These are phyloP conservation scores for Pluteus cervinus DNA, from an alignment of 768 basidiomycete species.

Conservation along the genomic window DNA sequence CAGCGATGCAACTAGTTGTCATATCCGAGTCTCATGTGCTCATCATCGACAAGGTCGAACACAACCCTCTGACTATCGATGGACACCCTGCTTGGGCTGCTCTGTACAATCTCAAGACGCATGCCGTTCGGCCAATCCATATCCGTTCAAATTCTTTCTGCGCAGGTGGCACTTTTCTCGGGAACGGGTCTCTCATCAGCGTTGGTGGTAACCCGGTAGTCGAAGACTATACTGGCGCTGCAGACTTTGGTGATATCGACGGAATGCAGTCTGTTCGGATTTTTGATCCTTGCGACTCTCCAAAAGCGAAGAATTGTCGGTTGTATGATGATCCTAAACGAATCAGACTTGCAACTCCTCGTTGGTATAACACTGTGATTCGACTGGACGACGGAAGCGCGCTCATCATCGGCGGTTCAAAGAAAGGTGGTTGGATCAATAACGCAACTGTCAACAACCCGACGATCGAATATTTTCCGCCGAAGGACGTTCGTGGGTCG, in stretches of 20 bases:
- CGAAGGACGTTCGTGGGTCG: conserved; percentile 63
- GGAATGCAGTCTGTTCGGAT: conserved; percentile 72
- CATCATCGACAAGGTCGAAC: conserved; percentile 81
- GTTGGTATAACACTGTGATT: conserved; percentile 76
- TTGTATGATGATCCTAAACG: conserved; percentile 60
- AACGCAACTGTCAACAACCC: conserved; percentile 78
- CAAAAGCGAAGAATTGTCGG: conserved; percentile 42
- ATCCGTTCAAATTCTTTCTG: conserved; percentile 84
- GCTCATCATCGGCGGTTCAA: conserved; percentile 79
- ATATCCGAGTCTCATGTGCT: conserved; percentile 66
- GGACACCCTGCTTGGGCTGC: conserved; percentile 82
- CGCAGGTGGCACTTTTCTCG: conserved; percentile 72
- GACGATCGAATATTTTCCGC: conserved; percentile 77
- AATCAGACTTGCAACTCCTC: conserved; percentile 68
- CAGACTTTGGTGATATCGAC: conserved; percentile 71
- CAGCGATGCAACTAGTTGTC: conserved; percentile 72
- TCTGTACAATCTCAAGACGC: conserved; percentile 62
- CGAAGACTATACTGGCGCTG: conserved; percentile 51
- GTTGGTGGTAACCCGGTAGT: conserved; percentile 83
- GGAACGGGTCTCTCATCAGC: conserved; percentile 73
- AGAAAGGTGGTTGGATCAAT: conserved; percentile 83
- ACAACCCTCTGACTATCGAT: conserved; percentile 68
- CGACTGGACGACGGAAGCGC: conserved; percentile 73
- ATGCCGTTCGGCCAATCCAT: conserved; percentile 52
- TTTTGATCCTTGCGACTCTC: conserved; percentile 57